Percentiles rank a stretch among this genome's conserved stretches.
phyloP scores from a whole-genome alignment of 306 rosid genomes.

The Vachellia collinsii region DNA sequence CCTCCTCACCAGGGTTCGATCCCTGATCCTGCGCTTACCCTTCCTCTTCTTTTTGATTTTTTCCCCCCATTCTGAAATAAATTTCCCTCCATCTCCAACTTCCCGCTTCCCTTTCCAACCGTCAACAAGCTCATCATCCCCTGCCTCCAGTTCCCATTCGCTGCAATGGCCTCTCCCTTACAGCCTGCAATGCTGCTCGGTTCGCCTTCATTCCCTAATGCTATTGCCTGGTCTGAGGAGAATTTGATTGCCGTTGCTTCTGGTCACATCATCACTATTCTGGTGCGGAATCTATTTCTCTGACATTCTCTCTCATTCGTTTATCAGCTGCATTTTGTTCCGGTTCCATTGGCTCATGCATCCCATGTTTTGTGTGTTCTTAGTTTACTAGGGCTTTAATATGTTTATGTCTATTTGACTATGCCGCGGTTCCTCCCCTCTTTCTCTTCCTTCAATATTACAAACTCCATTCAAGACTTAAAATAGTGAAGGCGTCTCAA shows the following conservation, averaged over 20 bases:
- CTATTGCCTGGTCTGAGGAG: constrained; percentile 87
- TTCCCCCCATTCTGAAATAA: not conserved
- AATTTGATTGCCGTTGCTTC: constrained; percentile 89
- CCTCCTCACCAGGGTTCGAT: constrained; percentile 14
- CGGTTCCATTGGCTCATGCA: not conserved
- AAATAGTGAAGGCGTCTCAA: not conserved
- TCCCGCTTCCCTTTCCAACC: not conserved
- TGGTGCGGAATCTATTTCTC: constrained; percentile 40
- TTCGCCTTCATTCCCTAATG: constrained; percentile 65
- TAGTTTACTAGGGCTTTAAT: not conserved
- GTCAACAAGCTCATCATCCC: not conserved
- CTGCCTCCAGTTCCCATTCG: not conserved
- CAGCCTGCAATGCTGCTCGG: constrained; percentile 61
- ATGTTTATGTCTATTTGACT: not conserved
- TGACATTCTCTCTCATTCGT: not conserved
- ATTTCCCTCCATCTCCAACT: constrained; percentile 47
- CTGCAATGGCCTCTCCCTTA: constrained; percentile 54
- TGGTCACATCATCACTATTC: constrained; percentile 75
- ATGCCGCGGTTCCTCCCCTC: not conserved
- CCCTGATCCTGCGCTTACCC: not conserved
- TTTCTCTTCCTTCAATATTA: not conserved
- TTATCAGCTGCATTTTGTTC: not conserved
- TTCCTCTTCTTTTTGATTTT: not conserved
- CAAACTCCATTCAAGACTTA: not conserved
- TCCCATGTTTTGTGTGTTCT: not conserved